phyloP scores from a whole-genome alignment of 495 filamentous ascomycete species.

The Thermothielavioides terrestris region DNA sequence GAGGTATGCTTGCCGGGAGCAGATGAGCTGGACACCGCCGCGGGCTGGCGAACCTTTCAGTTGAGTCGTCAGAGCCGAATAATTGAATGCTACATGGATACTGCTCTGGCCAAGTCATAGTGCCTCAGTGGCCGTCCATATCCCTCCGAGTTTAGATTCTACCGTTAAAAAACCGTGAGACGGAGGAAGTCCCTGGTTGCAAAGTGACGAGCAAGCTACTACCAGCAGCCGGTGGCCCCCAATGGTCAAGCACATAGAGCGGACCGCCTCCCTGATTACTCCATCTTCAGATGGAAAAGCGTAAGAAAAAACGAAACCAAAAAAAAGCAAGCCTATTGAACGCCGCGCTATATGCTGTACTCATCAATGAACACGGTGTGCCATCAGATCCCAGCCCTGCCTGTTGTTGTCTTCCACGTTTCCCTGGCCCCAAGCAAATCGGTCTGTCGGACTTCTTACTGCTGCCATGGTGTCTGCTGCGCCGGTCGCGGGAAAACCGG shows the following conservation, averaged over 20 bases:
- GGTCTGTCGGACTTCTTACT: slow-evolving; percentile 17
- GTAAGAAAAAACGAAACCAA: slow-evolving; percentile 3
- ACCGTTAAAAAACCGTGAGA: background rate
- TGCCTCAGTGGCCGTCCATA: no score
- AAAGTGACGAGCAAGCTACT: no score
- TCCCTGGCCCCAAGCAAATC: background rate
- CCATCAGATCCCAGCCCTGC: background rate
- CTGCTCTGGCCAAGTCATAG: background rate
- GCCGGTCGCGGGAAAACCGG: slow-evolving; percentile 80
- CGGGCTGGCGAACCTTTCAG: no score
- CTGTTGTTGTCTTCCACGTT: background rate
- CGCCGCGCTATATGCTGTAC: slow-evolving; percentile 23
- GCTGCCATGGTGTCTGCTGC: slow-evolving; percentile 46
- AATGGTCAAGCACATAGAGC: background rate
- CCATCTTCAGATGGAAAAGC: slow-evolving; percentile 1
- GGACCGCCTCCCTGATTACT: background rate
- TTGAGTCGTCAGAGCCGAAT: background rate
- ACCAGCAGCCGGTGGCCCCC: no score
- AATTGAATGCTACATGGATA: background rate
- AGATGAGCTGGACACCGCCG: no score
- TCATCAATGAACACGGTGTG: slow-evolving; percentile 9
- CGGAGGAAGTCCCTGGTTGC: background rate
- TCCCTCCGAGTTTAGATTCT: background rate
- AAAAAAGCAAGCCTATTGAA: slow-evolving; percentile 10
- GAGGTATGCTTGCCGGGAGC: no score